Conservation (phyloP, 2,329 filamentous ascomycete species). For the Hypoxylon sp. region DNA sequence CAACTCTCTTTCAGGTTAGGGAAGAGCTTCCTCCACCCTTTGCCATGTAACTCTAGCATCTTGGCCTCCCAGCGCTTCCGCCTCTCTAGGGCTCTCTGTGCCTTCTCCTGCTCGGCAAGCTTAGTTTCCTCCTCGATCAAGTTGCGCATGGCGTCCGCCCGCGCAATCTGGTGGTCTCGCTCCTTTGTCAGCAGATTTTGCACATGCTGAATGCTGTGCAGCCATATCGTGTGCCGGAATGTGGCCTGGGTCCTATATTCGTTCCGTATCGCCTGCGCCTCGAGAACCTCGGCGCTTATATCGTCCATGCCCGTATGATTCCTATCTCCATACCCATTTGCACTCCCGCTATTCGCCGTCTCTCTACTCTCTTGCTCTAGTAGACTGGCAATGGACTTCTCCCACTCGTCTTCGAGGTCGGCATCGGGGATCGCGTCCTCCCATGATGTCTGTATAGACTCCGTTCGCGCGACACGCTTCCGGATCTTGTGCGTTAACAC, state of each 20-base stretch:
- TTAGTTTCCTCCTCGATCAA: constrained; percentile 49
- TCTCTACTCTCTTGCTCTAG: constrained; percentile 12
- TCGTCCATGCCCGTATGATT: constrained; percentile 3
- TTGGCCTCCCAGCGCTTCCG: constrained; percentile 45
- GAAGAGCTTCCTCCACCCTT: constrained; percentile 41
- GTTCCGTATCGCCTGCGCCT: constrained; percentile 2
- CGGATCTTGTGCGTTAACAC: constrained; percentile 68
- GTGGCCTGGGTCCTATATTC: constrained; percentile 14
- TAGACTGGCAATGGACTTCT: constrained; percentile 32
- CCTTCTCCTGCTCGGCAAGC: constrained; percentile 47
- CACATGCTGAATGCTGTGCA: constrained; percentile 38
- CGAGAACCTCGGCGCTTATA: neutral
- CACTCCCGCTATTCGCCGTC: neutral
- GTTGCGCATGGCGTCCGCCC: constrained; percentile 52
- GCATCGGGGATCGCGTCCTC: constrained; percentile 53
- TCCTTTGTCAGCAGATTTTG: constrained; percentile 34
- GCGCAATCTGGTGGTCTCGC: constrained; percentile 48
- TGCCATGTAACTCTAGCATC: constrained; percentile 44
- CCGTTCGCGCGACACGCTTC: constrained; percentile 61
- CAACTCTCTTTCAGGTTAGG: constrained; percentile 10
- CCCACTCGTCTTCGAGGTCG: constrained; percentile 61
- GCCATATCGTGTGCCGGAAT: constrained; percentile 23
- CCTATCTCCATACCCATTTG: neutral
- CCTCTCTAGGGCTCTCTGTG: constrained; percentile 26
- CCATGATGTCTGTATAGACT: constrained; percentile 51